These are phyloP conservation scores for Yamadazyma scolyti DNA, from an alignment of 805 yeast genomes.

Conservation along the genomic window DNA sequence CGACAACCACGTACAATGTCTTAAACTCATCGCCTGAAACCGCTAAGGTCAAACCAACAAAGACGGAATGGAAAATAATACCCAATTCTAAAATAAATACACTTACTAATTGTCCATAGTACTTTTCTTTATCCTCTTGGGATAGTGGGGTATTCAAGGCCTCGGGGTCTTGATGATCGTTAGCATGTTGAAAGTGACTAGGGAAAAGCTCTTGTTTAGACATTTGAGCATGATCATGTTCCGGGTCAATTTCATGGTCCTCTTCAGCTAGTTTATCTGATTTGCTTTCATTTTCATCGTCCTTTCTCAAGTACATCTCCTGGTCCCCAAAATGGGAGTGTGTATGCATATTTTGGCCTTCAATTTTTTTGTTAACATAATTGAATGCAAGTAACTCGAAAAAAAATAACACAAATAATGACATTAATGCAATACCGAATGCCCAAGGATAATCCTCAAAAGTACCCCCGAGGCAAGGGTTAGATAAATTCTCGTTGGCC, in stretches of 20 bases:
- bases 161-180: slow-evolving; percentile 44
- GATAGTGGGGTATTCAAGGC: slow-evolving; percentile 31
- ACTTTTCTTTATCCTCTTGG: slow-evolving; percentile 39
- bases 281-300: background rate
- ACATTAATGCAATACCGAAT: slow-evolving; percentile 49
- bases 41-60: slow-evolving; percentile 74
- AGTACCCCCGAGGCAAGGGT: slow-evolving; percentile 61
- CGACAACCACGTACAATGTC: slow-evolving; percentile 64
- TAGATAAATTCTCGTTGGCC: slow-evolving; percentile 54
- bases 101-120: slow-evolving; percentile 50
- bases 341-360: slow-evolving; percentile 28
- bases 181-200: slow-evolving; percentile 42
- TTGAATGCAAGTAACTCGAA: slow-evolving; percentile 49
- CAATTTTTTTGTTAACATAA: slow-evolving; percentile 36
- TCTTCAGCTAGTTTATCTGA: slow-evolving; percentile 14
- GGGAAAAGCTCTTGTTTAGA: slow-evolving; percentile 21
- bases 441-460: slow-evolving; percentile 54
- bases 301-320: slow-evolving; percentile 23
- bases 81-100: slow-evolving; percentile 68
- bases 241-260: slow-evolving; percentile 11
- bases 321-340: slow-evolving; percentile 57
- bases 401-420: slow-evolving; percentile 50
- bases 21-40: slow-evolving; percentile 75
- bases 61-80: slow-evolving; percentile 76
- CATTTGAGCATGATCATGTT: slow-evolving; percentile 9